Percentiles rank a stretch among this genome's conserved stretches.
These are phyloP conservation scores for Alternaria panax DNA, from an alignment of 2,329 filamentous ascomycete genomes.

Conservation along the genomic window DNA sequence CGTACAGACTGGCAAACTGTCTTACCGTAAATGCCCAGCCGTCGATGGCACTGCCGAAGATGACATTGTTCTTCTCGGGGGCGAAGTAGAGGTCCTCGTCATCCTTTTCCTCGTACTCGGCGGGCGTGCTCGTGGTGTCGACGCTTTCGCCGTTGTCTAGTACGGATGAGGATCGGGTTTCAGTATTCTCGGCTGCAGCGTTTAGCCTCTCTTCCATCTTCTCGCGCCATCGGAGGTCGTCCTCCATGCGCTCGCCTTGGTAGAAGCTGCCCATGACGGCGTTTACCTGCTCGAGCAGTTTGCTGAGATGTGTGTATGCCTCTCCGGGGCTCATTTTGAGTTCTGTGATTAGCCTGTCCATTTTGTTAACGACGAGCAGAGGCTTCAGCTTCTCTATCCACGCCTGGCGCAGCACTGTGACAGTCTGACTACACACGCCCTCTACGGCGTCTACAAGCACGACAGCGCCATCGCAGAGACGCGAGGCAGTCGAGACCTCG, in stretches of 20 bases:
- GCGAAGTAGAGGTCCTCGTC: constrained; percentile 98
- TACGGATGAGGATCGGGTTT: constrained; percentile 55
- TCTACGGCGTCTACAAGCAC: constrained; percentile 97
- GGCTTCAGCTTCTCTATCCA: constrained; percentile 97
- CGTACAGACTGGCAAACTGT: constrained; percentile 91
- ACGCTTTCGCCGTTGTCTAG: constrained; percentile 63
- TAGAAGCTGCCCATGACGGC: constrained; percentile 97
- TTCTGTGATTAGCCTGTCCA: constrained; percentile 93
- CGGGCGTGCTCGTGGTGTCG: constrained; percentile 57
- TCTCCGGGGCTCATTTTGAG: constrained; percentile 91
- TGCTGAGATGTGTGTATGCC: constrained; percentile 87
- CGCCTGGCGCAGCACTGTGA: constrained; percentile 91
- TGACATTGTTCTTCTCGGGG: constrained; percentile 98
- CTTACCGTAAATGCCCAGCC: constrained; percentile 99
- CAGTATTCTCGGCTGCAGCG: constrained; percentile 71
- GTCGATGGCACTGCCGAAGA: constrained; percentile 96
- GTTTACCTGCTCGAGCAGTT: constrained; percentile 93
- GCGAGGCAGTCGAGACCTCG: constrained; percentile 93
- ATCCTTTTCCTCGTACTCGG: constrained; percentile 84
- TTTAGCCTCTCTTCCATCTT: constrained; percentile 85
- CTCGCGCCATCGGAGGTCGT: constrained; percentile 95
- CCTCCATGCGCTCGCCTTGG: constrained; percentile 97
- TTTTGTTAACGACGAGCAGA: constrained; percentile 96
- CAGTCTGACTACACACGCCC: constrained; percentile 97
- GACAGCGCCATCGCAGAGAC: constrained; percentile 91